Evolutionary conservation across 768 basidiomycete genomes (phyloP).

Genomic region (Collybiopsis luxurians): DNA sequence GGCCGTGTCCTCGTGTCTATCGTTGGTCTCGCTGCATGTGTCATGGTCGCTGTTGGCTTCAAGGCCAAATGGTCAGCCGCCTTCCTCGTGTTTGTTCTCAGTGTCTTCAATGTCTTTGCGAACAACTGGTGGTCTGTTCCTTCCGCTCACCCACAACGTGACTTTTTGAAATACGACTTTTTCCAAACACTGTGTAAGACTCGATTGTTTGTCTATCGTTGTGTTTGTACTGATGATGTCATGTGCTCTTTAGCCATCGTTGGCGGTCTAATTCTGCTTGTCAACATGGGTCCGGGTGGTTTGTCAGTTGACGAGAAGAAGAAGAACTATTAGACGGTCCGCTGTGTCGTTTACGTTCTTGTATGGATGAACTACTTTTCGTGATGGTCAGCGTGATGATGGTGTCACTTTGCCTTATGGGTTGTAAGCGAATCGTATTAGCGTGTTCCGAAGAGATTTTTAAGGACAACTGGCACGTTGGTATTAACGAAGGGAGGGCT

Average conservation of each 20-base stretch:
- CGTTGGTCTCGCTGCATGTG: constrained; percentile 86
- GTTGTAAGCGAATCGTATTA: background rate
- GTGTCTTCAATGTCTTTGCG: constrained; percentile 94
- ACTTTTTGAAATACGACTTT: constrained; percentile 99
- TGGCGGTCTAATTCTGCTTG: constrained; percentile 93
- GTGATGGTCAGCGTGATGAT: background rate
- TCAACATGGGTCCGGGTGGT: constrained; percentile 98
- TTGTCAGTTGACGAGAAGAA: constrained; percentile 99
- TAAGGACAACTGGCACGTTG: background rate
- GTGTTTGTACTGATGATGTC: background rate
- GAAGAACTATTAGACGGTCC: constrained; percentile 69
- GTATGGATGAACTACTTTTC: background rate
- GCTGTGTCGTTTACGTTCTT: too few relatives aligned
- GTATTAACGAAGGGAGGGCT: background rate
- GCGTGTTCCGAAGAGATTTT: background rate
- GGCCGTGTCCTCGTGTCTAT: constrained; percentile 85
- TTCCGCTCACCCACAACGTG: constrained; percentile 88
- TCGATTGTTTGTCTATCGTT: background rate
- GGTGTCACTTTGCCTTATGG: background rate
- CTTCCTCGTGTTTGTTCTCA: constrained; percentile 90
- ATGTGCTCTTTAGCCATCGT: constrained; percentile 63
- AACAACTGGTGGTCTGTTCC: constrained; percentile 99
- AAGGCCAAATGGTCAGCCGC: constrained; percentile 99
- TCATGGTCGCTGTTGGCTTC: constrained; percentile 98
- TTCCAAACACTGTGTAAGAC: constrained; percentile 88